These are phyloP conservation scores for Oidium heveae DNA, from an alignment of 2,329 filamentous ascomycete species.

Conservation along the genomic window DNA sequence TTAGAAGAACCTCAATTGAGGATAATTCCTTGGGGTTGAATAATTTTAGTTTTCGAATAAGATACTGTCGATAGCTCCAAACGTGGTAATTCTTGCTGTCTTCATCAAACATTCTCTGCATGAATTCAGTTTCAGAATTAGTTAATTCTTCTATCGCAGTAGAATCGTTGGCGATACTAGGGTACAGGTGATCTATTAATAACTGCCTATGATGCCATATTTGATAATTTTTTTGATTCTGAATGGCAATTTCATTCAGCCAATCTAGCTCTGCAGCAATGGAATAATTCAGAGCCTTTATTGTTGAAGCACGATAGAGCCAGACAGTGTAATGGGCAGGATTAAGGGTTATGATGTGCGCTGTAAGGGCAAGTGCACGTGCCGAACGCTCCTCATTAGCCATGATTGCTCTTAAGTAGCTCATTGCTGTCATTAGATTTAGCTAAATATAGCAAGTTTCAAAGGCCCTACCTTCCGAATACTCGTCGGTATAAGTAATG, in stretches of 20 bases:
- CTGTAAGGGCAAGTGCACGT: conserved; percentile 56
- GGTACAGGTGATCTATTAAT: conserved; percentile 32
- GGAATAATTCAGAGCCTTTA: conserved; percentile 30
- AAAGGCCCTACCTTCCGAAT: conserved; percentile 39
- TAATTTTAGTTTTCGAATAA: conserved; percentile 38
- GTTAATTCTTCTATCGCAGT: conserved; percentile 30
- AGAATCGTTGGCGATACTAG: conserved; percentile 32
- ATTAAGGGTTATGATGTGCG: conserved; percentile 78
- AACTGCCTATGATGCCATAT: conserved; percentile 65
- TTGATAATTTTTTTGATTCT: conserved; percentile 92
- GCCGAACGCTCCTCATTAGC: conserved; percentile 59
- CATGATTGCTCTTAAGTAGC: conserved; percentile 88
- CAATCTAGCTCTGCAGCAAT: conserved; percentile 40
- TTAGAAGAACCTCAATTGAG: conserved; percentile 47
- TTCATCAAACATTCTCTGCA: conserved; percentile 53
- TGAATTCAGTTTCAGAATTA: conserved; percentile 45
- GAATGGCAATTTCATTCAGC: conserved; percentile 62
- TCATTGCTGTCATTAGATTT: conserved; percentile 36
- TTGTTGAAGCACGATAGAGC: conserved; percentile 70
- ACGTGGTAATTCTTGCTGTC: conserved; percentile 98
- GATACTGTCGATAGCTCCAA: conserved; percentile 74
- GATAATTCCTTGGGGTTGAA: conserved; percentile 38
- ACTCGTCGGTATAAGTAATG: conserved; percentile 77
- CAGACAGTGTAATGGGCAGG: conserved; percentile 96
- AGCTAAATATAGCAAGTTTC: background rate